Percentiles rank a stretch among this genome's conserved stretches.
Conservation (phyloP, 108 stramenopile genomes). For the Skeletonema potamos region DNA sequence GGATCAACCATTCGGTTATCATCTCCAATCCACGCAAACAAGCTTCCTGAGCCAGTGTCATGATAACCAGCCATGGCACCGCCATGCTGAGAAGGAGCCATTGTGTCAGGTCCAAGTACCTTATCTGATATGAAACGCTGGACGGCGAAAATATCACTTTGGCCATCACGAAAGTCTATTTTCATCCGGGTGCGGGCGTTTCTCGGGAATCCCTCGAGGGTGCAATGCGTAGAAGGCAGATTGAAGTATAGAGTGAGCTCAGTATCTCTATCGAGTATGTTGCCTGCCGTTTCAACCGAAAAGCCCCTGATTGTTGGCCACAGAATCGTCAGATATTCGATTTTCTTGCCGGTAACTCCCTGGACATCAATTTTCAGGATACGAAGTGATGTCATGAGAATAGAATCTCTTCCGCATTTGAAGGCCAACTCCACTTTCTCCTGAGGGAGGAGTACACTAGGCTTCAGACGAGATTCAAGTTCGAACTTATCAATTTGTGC, state of each 20-base stretch:
- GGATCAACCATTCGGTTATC: constrained; percentile 63
- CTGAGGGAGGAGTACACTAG: constrained; percentile 31
- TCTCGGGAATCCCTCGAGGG: constrained; percentile 35
- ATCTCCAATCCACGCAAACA: constrained; percentile 53
- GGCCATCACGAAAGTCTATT: constrained; percentile 59
- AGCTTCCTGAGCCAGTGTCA: constrained; percentile 30
- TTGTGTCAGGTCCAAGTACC: constrained; percentile 52
- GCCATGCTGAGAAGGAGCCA: constrained; percentile 25
- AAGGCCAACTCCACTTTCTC: constrained; percentile 55
- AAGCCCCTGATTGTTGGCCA: constrained; percentile 64
- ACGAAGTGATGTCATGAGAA: constrained; percentile 38
- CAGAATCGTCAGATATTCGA: constrained; percentile 57
- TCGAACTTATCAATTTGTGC: constrained; percentile 25
- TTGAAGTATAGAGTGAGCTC: constrained; percentile 63
- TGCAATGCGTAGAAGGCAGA: constrained; percentile 18
- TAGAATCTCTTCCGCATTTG: constrained; percentile 53
- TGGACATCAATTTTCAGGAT: constrained; percentile 50
- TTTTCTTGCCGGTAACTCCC: constrained; percentile 45
- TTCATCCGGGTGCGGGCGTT: constrained; percentile 45
- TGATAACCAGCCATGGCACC: constrained; percentile 16
- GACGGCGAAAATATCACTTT: constrained; percentile 60
- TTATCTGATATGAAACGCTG: constrained; percentile 62
- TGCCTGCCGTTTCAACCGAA: constrained; percentile 74
- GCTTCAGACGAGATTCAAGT: constrained; percentile 37
- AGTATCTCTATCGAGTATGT: constrained; percentile 59